Evolutionary conservation across 192 early-diverging fungal species (phyloP).

Genomic region (Backusella luteola): DNA sequence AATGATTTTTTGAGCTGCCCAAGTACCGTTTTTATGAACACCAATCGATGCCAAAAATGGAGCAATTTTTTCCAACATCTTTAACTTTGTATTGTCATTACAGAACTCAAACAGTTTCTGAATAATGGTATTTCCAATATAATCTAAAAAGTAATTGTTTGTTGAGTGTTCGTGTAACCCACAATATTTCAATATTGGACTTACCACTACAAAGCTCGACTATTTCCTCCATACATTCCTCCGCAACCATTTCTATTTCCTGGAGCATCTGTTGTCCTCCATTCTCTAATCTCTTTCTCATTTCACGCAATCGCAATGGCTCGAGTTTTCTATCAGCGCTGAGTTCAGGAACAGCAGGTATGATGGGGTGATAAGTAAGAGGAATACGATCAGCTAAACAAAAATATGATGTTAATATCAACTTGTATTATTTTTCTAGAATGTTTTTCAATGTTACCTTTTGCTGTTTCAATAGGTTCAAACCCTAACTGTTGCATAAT

Average conservation of each 20-base stretch:
- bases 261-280: constrained; percentile 47
- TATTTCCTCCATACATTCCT: constrained; percentile 81
- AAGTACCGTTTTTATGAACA: constrained; percentile 99
- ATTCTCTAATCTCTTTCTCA: constrained; percentile 83
- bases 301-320: constrained; percentile 82
- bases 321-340: constrained; percentile 66
- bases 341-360: constrained; percentile 73
- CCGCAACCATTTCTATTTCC: constrained; percentile 76
- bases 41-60: constrained; percentile 90
- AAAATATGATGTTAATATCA: background rate
- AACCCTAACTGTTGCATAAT: constrained; percentile 29
- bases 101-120: constrained; percentile 91
- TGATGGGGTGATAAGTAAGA: constrained; percentile 60
- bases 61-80: constrained; percentile 75
- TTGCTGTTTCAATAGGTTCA: background rate
- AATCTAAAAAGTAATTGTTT: constrained; percentile 51
- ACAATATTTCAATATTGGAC: background rate
- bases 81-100: constrained; percentile 63
- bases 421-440: background rate
- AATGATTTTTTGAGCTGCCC: constrained; percentile 98
- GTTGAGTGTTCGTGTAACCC: background rate
- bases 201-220: constrained; percentile 92
- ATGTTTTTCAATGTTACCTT: constrained; percentile 2
- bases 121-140: constrained; percentile 96
- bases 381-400: constrained; percentile 33